These are phyloP conservation scores for Saccharomyces kudriavzevii DNA, from an alignment of 805 yeast genomes.

Conservation along the genomic window DNA sequence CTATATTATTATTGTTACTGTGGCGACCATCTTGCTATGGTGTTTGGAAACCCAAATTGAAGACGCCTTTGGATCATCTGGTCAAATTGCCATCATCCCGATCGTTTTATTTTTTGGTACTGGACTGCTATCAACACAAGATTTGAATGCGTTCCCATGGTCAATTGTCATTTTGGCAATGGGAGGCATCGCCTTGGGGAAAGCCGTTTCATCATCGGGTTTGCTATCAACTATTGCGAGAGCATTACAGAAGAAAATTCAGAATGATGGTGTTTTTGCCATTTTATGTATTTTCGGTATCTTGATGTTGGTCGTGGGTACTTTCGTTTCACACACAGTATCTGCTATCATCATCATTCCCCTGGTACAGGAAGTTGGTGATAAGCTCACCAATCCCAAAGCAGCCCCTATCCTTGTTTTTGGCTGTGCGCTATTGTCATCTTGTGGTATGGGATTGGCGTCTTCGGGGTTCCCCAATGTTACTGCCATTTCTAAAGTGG, in stretches of 20 bases:
- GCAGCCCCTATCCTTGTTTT: constrained; percentile 41
- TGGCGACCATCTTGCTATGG: constrained; percentile 74
- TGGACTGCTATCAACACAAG: constrained; percentile 71
- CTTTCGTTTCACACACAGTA: constrained; percentile 91
- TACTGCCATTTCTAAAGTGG: constrained; percentile 87
- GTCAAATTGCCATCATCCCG: constrained; percentile 78
- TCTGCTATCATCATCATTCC: constrained; percentile 89
- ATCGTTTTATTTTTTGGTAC: constrained; percentile 79
- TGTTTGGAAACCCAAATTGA: constrained; percentile 70
- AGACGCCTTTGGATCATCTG: constrained; percentile 75
- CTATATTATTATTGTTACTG: constrained; percentile 57
- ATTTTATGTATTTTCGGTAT: constrained; percentile 72
- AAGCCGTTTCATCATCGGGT: constrained; percentile 86
- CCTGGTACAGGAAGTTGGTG: constrained; percentile 77
- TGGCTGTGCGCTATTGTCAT: constrained; percentile 52
- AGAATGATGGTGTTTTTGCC: constrained; percentile 52
- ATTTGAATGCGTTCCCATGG: constrained; percentile 91
- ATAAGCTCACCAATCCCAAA: constrained; percentile 56
- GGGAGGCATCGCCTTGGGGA: constrained; percentile 93
- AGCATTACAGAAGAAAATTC: constrained; percentile 55
- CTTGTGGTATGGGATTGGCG: constrained; percentile 93
- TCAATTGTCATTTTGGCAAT: constrained; percentile 85
- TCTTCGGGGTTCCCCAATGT: constrained; percentile 95
- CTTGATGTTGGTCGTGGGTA: constrained; percentile 72
- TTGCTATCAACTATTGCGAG: constrained; percentile 67